These are phyloP conservation scores for Mollisiaceae sp. DNA, from an alignment of 2,329 filamentous ascomycete species.

Conservation along the genomic window DNA sequence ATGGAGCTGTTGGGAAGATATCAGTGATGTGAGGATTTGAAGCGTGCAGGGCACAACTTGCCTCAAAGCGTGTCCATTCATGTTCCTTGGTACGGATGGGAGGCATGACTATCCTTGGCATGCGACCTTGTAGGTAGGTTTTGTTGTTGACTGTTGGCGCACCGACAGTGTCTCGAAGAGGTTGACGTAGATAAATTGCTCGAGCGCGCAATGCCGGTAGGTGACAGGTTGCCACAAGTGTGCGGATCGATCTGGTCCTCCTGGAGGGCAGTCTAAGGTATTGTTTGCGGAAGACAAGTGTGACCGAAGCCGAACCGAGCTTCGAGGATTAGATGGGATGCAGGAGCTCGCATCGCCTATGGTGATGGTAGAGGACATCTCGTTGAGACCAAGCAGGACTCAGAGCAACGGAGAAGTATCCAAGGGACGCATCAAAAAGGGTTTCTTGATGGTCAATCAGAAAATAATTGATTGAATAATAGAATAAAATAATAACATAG, in stretches of 20 bases:
- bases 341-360: too few species aligned
- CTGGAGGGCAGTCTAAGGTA: too few species aligned
- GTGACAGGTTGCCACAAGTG: too few species aligned
- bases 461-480: not conserved
- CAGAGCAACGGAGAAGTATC: not conserved
- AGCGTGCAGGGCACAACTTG: slow-evolving; percentile 4
- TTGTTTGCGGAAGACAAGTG: too few species aligned
- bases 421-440: not conserved
- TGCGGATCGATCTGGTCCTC: too few species aligned
- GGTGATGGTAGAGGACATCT: not conserved
- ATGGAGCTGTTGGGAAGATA: slow-evolving; percentile 22
- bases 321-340: not conserved
- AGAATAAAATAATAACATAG: not conserved
- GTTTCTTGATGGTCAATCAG: not conserved
- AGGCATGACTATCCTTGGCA: slow-evolving; percentile 16
- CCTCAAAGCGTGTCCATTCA: slow-evolving; percentile 31
- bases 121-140: not conserved
- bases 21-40: not conserved
- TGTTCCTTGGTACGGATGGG: slow-evolving; percentile 16
- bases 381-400: not conserved
- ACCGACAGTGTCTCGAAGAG: not conserved
- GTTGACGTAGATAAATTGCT: not conserved
- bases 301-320: too few species aligned
- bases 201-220: not conserved
- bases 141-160: not conserved